phyloP scores from a whole-genome alignment of 2,329 filamentous ascomycete species.

The Penicillium sp. region DNA sequence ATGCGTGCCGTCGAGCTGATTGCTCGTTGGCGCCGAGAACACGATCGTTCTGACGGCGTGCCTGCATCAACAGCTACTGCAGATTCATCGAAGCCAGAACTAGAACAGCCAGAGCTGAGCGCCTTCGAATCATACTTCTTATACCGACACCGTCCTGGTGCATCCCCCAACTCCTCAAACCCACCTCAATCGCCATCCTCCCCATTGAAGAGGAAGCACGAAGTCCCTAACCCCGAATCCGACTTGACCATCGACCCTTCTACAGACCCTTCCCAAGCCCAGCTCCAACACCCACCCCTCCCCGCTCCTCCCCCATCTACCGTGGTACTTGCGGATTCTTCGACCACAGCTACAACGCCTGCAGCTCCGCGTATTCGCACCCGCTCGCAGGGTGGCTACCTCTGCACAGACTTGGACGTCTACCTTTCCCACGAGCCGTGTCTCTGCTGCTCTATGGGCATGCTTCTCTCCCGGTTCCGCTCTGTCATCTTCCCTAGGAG shows the following conservation, averaged over 20 bases:
- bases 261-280: constrained; percentile 18
- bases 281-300: constrained; percentile 13
- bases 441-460: constrained; percentile 94
- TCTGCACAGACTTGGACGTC: constrained; percentile 89
- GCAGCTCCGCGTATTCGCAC: constrained; percentile 64
- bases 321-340: constrained; percentile 3
- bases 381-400: constrained; percentile 78
- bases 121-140: constrained; percentile 43
- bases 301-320: constrained; percentile 15
- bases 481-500: constrained; percentile 67
- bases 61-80: background rate
- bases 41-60: constrained; percentile 12
- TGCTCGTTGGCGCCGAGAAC: constrained; percentile 41
- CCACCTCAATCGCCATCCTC: constrained; percentile 2
- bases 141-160: constrained; percentile 55
- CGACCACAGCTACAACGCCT: background rate
- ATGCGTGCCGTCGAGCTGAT: constrained; percentile 48
- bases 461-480: constrained; percentile 89
- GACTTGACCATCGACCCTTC: constrained; percentile 5
- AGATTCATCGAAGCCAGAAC: background rate
- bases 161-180: background rate
- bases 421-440: constrained; percentile 96
- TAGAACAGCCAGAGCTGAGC: constrained; percentile 20
- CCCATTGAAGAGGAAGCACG: constrained; percentile 23
- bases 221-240: constrained; percentile 15